phyloP scores from a whole-genome alignment of 2,329 filamentous ascomycete species.

The Claviceps sp. region DNA sequence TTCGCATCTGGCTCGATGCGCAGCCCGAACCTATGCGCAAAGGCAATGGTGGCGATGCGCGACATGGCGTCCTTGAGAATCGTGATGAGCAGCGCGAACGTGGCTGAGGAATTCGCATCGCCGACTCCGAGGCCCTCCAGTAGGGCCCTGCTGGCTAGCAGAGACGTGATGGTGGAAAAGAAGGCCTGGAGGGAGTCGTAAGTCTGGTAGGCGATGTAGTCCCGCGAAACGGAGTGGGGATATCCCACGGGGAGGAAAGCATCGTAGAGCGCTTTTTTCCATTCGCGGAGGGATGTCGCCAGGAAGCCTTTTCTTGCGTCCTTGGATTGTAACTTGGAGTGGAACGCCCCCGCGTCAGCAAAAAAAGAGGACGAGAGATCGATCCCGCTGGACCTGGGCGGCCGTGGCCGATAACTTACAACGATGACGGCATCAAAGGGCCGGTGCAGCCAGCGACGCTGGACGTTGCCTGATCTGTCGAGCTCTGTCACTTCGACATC shows the following conservation, averaged over 20 bases:
- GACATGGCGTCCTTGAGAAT: conserved; percentile 73
- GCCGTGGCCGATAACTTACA: conserved; percentile 9
- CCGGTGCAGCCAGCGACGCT: conserved; percentile 21
- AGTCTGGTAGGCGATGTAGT: conserved; percentile 64
- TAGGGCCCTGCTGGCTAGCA: conserved; percentile 71
- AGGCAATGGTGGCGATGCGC: conserved; percentile 70
- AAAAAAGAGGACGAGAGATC: neutral
- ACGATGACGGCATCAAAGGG: conserved; percentile 13
- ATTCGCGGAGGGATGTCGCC: conserved; percentile 18
- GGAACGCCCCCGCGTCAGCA: neutral
- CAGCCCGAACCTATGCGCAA: conserved; percentile 70
- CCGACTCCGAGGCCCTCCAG: conserved; percentile 72
- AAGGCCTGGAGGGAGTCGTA: conserved; percentile 74
- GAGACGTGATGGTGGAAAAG: conserved; percentile 64
- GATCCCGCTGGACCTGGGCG: no score
- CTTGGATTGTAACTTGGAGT: conserved; percentile 12
- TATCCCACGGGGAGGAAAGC: conserved; percentile 82
- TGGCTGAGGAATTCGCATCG: conserved; percentile 65
- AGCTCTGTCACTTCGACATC: conserved; percentile 22
- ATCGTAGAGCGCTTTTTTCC: conserved; percentile 37
- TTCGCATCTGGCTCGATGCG: conserved; percentile 86
- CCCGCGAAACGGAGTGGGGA: conserved; percentile 70
- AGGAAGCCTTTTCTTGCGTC: conserved; percentile 12
- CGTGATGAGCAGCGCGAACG: conserved; percentile 66
- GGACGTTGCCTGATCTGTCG: conserved; percentile 23